A percentile compares a stretch with the other conserved stretches of the same genome.
phyloP scores from a whole-genome alignment of 176 grass and related monocot genomes.

The Hsuehochloa calcarea region DNA sequence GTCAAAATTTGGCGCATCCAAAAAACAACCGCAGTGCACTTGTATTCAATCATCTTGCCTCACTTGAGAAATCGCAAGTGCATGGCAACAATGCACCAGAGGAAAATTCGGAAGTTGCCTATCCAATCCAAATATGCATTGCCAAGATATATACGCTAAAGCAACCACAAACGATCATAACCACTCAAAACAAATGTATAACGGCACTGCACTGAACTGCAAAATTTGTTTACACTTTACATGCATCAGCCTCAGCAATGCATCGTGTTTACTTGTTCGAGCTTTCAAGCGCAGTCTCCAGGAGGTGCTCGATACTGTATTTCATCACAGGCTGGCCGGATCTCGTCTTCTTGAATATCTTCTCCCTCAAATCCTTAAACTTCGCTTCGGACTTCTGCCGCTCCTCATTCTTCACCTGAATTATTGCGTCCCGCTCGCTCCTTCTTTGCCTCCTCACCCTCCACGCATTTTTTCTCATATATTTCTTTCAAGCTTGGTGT shows the following conservation, averaged over 20 bases:
- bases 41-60: neutral
- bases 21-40: too few species aligned
- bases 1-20: too few species aligned
- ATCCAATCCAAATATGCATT: neutral
- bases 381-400: constrained; percentile 57
- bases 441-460: constrained; percentile 68
- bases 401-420: constrained; percentile 56
- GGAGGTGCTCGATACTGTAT: constrained; percentile 80
- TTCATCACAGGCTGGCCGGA: constrained; percentile 87
- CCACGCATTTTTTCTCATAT: constrained; percentile 69
- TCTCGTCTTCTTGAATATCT: constrained; percentile 92
- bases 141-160: constrained; percentile 12
- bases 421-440: constrained; percentile 55
- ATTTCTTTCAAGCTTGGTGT: constrained; percentile 65
- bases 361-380: constrained; percentile 58
- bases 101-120: neutral
- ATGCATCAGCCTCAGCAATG: neutral
- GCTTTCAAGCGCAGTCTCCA: constrained; percentile 65
- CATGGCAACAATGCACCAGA: neutral
- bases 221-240: neutral
- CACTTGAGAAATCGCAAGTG: neutral
- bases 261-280: constrained; percentile 40
- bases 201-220: neutral
- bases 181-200: neutral
- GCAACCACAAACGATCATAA: neutral